These are phyloP conservation scores for Amphibolis antarctica DNA, from an alignment of 106 monocot species.

Conservation along the genomic window DNA sequence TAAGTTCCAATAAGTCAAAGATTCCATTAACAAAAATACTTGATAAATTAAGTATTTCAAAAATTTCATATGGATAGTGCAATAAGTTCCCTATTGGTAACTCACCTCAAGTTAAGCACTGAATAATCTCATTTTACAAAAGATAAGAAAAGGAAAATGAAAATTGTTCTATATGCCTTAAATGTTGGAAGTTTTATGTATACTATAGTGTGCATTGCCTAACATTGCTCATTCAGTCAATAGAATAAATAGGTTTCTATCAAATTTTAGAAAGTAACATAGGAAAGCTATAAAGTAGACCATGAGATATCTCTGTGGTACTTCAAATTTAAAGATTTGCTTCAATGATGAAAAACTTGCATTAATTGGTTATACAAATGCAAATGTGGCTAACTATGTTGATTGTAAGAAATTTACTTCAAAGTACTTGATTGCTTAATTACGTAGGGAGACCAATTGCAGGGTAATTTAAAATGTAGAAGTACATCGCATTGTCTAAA, in stretches of 20 bases:
- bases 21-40: too few relatives aligned
- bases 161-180: background rate
- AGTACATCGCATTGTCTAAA: background rate
- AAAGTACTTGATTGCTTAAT: background rate
- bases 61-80: too few relatives aligned
- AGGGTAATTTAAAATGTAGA: background rate
- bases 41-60: too few relatives aligned
- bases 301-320: too few relatives aligned
- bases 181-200: constrained; percentile 3
- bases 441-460: background rate
- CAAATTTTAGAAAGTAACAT: background rate
- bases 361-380: constrained; percentile 2
- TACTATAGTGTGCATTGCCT: background rate
- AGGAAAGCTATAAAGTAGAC: too few relatives aligned
- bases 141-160: background rate
- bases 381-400: background rate
- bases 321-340: too few relatives aligned
- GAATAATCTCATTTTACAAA: background rate
- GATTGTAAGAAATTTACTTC: background rate
- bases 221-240: background rate
- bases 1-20: too few relatives aligned
- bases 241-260: background rate
- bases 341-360: background rate
- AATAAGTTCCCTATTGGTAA: too few relatives aligned
- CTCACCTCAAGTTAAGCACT: too few relatives aligned